These are phyloP conservation scores for Afroboletus lepidellus DNA, from an alignment of 1,284 basidiomycete species.

Conservation along the genomic window DNA sequence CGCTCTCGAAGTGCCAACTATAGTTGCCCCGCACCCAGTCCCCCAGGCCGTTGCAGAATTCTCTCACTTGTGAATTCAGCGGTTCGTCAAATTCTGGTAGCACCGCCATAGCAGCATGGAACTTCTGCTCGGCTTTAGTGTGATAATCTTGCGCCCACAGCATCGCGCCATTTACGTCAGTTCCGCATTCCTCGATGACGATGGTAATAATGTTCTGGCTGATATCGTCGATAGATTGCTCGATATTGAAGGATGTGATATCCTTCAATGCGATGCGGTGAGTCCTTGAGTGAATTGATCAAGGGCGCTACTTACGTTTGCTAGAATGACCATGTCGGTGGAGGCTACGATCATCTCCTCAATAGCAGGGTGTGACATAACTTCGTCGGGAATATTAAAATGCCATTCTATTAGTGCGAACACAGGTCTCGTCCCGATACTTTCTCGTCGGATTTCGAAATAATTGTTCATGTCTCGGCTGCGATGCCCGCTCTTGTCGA, in stretches of 20 bases:
- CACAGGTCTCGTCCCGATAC: constrained; percentile 1
- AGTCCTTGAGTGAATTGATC: constrained; percentile 12
- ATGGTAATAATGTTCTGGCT: constrained; percentile 40
- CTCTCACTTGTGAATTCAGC: constrained; percentile 24
- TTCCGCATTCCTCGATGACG: constrained; percentile 35
- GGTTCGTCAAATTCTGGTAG: constrained; percentile 11
- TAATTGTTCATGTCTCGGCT: constrained; percentile 40
- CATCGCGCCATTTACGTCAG: constrained; percentile 35
- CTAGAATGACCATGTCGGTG: constrained; percentile 3
- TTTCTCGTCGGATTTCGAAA: constrained; percentile 7
- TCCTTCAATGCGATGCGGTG: too few relatives aligned
- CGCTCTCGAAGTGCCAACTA: background rate
- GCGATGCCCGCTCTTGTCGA: constrained; percentile 31
- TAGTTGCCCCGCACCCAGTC: constrained; percentile 19
- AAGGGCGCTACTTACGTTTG: constrained; percentile 6
- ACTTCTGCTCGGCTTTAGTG: background rate
- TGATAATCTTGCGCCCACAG: constrained; percentile 29
- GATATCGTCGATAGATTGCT: constrained; percentile 37
- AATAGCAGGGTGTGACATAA: constrained; percentile 5
- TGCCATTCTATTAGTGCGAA: background rate
- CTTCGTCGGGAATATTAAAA: constrained; percentile 10
- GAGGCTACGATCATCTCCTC: constrained; percentile 7
- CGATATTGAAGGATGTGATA: constrained; percentile 15
- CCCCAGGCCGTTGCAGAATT: constrained; percentile 20
- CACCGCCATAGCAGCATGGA: constrained; percentile 5